Conservation (phyloP, 2,329 filamentous ascomycete genomes). For the Uncinocarpus reesii region DNA sequence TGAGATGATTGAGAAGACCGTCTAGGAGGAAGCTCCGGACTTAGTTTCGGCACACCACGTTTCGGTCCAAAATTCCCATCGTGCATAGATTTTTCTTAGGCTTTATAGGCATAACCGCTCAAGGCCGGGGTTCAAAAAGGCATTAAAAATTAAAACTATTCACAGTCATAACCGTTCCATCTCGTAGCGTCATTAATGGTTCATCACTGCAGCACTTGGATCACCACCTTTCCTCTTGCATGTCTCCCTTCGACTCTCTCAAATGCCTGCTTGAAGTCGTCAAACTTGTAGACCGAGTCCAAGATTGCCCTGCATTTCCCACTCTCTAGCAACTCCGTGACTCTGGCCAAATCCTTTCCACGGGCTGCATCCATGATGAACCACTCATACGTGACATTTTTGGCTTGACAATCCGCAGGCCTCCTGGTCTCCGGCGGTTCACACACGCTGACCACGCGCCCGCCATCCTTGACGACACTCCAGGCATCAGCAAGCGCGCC, state of each 20-base stretch:
- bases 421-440: conserved; percentile 15
- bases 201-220: conserved; percentile 16
- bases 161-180: background rate
- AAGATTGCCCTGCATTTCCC: conserved; percentile 29
- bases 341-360: conserved; percentile 28
- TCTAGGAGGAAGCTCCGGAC: conserved; percentile 22
- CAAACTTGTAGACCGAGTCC: conserved; percentile 36
- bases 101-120: too few species aligned
- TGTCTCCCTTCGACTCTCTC: conserved; percentile 32
- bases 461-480: conserved; percentile 30
- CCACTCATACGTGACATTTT: conserved; percentile 29
- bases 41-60: background rate
- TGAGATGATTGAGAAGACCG: conserved; percentile 57
- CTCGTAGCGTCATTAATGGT: background rate
- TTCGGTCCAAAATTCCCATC: background rate
- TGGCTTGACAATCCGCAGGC: conserved; percentile 21
- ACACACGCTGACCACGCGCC: conserved; percentile 13
- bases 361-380: conserved; percentile 35
- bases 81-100: conserved; percentile 4
- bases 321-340: conserved; percentile 33
- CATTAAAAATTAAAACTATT: background rate
- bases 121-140: too few species aligned
- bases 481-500: conserved; percentile 34
- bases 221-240: conserved; percentile 37
- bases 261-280: conserved; percentile 34